Conservation (phyloP, 306 rosid genomes). For the Ziziphus jujuba region DNA sequence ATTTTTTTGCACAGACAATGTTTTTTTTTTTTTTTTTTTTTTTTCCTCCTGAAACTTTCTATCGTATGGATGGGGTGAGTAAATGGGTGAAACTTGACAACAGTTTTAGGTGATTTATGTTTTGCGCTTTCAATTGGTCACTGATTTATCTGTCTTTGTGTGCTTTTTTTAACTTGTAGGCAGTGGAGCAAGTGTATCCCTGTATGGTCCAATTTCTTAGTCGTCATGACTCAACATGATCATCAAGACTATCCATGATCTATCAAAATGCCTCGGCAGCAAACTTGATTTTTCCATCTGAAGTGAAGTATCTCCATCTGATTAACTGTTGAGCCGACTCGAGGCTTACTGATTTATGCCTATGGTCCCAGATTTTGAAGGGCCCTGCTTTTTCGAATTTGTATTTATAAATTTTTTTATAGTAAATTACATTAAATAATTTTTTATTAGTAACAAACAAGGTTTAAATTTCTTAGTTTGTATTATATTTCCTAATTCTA, state of each 20-base stretch:
- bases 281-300: neutral
- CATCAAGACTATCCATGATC: neutral
- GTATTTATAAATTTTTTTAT: too few species aligned
- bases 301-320: neutral
- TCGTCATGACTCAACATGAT: constrained; percentile 56
- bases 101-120: constrained; percentile 1
- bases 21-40: too few species aligned
- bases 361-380: too few species aligned
- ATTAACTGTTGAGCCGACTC: too few species aligned
- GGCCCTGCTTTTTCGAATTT: too few species aligned
- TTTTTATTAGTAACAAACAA: too few species aligned
- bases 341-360: too few species aligned
- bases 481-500: too few species aligned
- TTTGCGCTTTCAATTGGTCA: constrained; percentile 28
- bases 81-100: too few species aligned
- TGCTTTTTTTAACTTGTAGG: constrained; percentile 48
- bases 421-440: too few species aligned
- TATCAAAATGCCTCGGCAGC: neutral
- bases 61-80: too few species aligned
- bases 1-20: neutral
- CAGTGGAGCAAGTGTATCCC: constrained; percentile 84
- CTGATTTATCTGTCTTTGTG: constrained; percentile 13
- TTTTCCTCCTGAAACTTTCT: neutral
- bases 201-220: constrained; percentile 72
- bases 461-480: too few species aligned